A percentile compares a stretch with the other conserved stretches of the same genome.
phyloP scores from a whole-genome alignment of 2,329 filamentous ascomycete genomes.

The Fusarium sp. region DNA sequence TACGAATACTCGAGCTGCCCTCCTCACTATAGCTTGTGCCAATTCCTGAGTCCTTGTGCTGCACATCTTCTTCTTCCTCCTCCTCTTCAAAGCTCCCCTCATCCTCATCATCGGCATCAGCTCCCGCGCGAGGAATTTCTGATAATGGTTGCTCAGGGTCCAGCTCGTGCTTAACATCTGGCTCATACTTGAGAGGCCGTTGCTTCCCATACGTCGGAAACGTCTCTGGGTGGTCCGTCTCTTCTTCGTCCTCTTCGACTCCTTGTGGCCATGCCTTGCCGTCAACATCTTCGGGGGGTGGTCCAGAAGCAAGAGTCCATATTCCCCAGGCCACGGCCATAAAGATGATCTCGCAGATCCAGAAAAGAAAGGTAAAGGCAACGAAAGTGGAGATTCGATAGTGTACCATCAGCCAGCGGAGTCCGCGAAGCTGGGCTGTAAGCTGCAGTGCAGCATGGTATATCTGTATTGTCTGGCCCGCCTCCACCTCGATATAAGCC shows the following conservation, averaged over 20 bases:
- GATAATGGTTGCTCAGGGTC: conserved; percentile 47
- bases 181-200: conserved; percentile 55
- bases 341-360: conserved; percentile 78
- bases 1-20: conserved; percentile 47
- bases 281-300: conserved; percentile 14
- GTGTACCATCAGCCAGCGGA: conserved; percentile 89
- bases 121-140: conserved; percentile 50
- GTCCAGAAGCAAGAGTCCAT: conserved; percentile 55
- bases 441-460: conserved; percentile 78
- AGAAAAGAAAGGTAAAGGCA: conserved; percentile 78
- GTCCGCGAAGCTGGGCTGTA: conserved; percentile 78
- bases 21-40: conserved; percentile 66
- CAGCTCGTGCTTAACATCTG: conserved; percentile 51
- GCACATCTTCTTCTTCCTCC: conserved; percentile 43
- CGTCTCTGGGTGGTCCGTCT: conserved; percentile 57
- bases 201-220: conserved; percentile 59
- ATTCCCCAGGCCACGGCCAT: conserved; percentile 74
- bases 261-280: conserved; percentile 19
- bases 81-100: conserved; percentile 53
- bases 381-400: conserved; percentile 78
- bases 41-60: conserved; percentile 59
- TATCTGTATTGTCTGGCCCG: conserved; percentile 77
- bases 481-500: conserved; percentile 74
- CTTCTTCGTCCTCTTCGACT: conserved; percentile 44
- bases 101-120: conserved; percentile 61